These are phyloP conservation scores for Coelastrella sp. DNA, from an alignment of 139 green algal genomes.

Conservation along the genomic window DNA sequence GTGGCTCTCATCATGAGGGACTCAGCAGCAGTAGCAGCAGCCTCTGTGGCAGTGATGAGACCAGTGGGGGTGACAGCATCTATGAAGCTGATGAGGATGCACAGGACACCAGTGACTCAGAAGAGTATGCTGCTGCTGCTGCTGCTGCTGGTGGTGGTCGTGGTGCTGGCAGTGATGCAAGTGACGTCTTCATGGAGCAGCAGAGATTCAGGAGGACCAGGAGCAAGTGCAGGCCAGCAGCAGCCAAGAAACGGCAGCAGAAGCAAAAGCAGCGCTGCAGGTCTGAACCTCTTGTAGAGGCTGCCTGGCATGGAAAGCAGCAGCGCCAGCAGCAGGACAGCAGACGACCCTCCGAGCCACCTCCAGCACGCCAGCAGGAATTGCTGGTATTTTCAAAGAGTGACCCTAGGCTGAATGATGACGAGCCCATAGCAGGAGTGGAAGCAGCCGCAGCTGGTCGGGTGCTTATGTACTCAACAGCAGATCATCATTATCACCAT, in stretches of 20 bases:
- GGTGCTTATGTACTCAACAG: neutral
- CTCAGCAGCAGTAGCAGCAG: slow-evolving; percentile 28
- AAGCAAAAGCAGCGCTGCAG: neutral
- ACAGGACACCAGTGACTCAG: neutral
- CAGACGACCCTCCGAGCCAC: neutral
- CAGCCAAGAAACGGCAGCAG: neutral
- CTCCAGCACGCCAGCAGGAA: neutral
- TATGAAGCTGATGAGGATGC: neutral
- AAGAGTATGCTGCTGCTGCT: neutral
- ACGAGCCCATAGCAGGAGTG: neutral
- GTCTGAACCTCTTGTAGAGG: neutral
- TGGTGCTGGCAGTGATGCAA: neutral
- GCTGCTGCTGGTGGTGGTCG: neutral
- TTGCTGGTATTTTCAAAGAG: neutral
- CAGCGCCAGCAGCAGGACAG: neutral
- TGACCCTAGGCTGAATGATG: neutral
- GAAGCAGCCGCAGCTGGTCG: neutral
- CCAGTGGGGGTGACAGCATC: neutral
- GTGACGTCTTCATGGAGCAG: neutral
- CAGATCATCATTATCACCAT: neutral
- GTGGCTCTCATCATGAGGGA: neutral
- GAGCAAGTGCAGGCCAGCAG: neutral
- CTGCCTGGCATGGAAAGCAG: neutral
- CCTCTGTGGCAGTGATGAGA: slow-evolving; percentile 5
- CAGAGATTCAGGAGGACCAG: neutral